These are phyloP conservation scores for Lasiosphaeria miniovina DNA, from an alignment of 495 filamentous ascomycete species.

Conservation along the genomic window DNA sequence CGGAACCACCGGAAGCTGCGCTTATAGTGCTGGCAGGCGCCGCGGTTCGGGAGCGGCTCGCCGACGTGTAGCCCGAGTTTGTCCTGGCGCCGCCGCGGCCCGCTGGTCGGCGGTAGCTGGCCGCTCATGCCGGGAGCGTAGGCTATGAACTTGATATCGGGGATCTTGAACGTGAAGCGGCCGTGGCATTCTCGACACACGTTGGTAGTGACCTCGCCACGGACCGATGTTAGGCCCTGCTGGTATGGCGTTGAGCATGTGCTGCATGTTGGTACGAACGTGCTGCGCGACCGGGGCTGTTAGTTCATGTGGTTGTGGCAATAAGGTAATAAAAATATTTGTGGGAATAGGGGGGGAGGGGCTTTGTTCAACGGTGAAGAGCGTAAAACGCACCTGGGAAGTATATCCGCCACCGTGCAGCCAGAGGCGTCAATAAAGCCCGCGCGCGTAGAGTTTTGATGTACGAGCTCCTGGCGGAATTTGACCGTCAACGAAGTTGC, in stretches of 20 bases:
- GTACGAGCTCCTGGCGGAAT: slow-evolving; percentile 74
- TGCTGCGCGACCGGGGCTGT: slow-evolving; percentile 40
- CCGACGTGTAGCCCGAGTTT: slow-evolving; percentile 76
- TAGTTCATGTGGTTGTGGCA: background rate
- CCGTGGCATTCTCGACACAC: slow-evolving; percentile 79
- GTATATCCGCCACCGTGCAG: slow-evolving; percentile 74
- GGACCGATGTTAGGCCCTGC: slow-evolving; percentile 62
- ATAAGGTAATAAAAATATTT: slow-evolving; percentile 6
- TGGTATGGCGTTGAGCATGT: slow-evolving; percentile 71
- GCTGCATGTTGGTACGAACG: slow-evolving; percentile 78
- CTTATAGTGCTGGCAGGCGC: slow-evolving; percentile 74
- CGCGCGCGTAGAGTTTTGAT: slow-evolving; percentile 70
- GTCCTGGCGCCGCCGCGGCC: slow-evolving; percentile 60
- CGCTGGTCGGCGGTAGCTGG: slow-evolving; percentile 35
- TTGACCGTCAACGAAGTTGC: slow-evolving; percentile 62
- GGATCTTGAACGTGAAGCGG: slow-evolving; percentile 80
- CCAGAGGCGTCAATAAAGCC: slow-evolving; percentile 82
- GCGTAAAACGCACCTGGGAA: slow-evolving; percentile 58
- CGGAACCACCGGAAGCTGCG: slow-evolving; percentile 86
- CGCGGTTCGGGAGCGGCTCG: slow-evolving; percentile 70
- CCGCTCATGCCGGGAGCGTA: slow-evolving; percentile 55
- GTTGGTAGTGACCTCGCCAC: slow-evolving; percentile 72
- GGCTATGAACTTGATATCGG: slow-evolving; percentile 75
- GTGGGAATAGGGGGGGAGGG: slow-evolving; percentile 1
- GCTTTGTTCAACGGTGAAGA: too few species aligned